Evolutionary conservation across 257 asterid species (phyloP).

Genomic region (Coffea eugenioides): DNA sequence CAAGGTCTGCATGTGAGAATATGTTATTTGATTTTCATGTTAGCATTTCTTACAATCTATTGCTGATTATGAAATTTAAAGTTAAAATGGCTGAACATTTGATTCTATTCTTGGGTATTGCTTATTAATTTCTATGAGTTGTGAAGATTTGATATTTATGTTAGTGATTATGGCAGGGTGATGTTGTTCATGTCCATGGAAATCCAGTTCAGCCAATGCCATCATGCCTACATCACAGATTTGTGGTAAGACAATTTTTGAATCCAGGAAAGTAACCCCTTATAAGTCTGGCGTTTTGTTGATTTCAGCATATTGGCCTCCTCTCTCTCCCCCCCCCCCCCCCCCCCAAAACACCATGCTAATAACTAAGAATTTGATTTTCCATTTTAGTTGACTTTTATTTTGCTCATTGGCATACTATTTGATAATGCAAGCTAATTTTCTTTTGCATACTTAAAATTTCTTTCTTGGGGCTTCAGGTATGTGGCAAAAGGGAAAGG

Average conservation of each 20-base stretch:
- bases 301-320: neutral
- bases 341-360: neutral
- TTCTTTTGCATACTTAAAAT: neutral
- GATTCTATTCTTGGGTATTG: neutral
- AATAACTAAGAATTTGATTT: neutral
- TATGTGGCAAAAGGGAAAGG: slow-evolving; percentile 67
- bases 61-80: slow-evolving; percentile 9
- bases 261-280: neutral
- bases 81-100: neutral
- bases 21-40: slow-evolving; percentile 2
- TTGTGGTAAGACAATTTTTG: slow-evolving; percentile 59
- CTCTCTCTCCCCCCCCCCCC: neutral
- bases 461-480: slow-evolving; percentile 36
- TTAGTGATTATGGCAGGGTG: slow-evolving; percentile 49
- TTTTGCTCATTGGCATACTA: neutral
- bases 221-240: slow-evolving; percentile 76
- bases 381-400: neutral
- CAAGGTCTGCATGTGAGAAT: slow-evolving; percentile 45
- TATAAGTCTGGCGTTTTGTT: neutral
- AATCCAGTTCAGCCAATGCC: slow-evolving; percentile 88
- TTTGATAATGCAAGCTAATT: neutral
- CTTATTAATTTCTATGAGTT: neutral
- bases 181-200: slow-evolving; percentile 76
- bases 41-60: slow-evolving; percentile 13
- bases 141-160: slow-evolving; percentile 10